A percentile compares a stretch with the other conserved stretches of the same genome.
phyloP scores from a whole-genome alignment of 345 rosid species.

The Pistacia integerrima region DNA sequence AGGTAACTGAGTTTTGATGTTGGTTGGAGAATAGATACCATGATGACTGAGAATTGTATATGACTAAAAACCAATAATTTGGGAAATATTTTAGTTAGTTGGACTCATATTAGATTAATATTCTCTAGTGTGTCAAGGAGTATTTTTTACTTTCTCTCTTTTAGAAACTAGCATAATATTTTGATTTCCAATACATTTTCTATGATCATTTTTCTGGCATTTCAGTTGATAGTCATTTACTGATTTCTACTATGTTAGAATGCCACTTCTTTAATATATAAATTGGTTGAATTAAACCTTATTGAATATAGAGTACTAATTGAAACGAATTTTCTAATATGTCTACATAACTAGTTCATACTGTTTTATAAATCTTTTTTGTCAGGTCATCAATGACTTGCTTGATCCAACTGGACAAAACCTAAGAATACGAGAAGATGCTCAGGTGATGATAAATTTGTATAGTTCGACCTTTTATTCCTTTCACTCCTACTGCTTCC shows the following conservation, averaged over 20 bases:
- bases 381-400: slow-evolving; percentile 90
- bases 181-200: not conserved
- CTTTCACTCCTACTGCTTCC: not conserved
- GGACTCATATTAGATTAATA: not conserved
- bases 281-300: not conserved
- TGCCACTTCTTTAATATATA: not conserved
- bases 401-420: slow-evolving; percentile 90
- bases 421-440: slow-evolving; percentile 86
- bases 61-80: not conserved
- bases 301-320: not conserved
- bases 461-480: not conserved
- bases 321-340: not conserved
- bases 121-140: not conserved
- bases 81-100: not conserved
- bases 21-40: not conserved
- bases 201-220: slow-evolving; percentile 1
- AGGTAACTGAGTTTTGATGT: not conserved
- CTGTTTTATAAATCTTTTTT: slow-evolving; percentile 7
- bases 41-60: not conserved
- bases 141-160: not conserved
- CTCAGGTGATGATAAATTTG: slow-evolving; percentile 57
- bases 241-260: not conserved
- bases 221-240: not conserved
- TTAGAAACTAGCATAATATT: too few species aligned
- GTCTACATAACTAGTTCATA: not conserved